These are phyloP conservation scores for Suillus placidus DNA, from an alignment of 768 basidiomycete genomes.

Conservation along the genomic window DNA sequence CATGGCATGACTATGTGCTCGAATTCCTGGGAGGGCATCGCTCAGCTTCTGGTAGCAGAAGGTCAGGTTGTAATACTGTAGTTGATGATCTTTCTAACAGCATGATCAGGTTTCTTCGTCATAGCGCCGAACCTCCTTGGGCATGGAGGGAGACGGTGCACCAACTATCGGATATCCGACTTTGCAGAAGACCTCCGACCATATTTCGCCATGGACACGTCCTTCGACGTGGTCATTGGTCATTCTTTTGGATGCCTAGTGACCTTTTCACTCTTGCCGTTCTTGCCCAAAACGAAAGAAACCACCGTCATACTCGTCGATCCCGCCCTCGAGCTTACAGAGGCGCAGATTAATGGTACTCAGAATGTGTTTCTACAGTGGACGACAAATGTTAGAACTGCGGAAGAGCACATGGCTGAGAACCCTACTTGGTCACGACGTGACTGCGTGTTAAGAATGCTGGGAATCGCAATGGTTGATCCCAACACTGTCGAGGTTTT, in stretches of 20 bases:
- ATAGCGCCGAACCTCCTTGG: constrained; percentile 28
- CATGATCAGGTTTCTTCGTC: constrained; percentile 26
- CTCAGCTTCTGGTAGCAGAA: constrained; percentile 17
- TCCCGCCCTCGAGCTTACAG: constrained; percentile 7
- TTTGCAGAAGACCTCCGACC: constrained; percentile 11
- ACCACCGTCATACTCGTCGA: constrained; percentile 18
- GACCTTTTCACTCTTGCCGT: constrained; percentile 18
- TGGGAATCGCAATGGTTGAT: constrained; percentile 15
- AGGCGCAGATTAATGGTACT: not conserved
- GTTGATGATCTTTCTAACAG: not conserved
- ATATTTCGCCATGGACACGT: constrained; percentile 15
- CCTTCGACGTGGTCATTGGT: constrained; percentile 23
- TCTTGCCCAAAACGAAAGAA: constrained; percentile 14
- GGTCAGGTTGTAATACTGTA: constrained; percentile 11
- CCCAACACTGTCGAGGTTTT: not conserved
- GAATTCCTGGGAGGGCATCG: constrained; percentile 21
- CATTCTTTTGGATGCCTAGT: constrained; percentile 23
- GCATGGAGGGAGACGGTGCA: constrained; percentile 19
- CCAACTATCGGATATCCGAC: not conserved
- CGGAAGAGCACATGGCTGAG: constrained; percentile 4
- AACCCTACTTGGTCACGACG: constrained; percentile 25
- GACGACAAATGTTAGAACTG: not conserved
- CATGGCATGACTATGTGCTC: constrained; percentile 24
- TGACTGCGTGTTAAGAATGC: constrained; percentile 15
- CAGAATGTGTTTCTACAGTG: not conserved